phyloP scores from a whole-genome alignment of 257 asterid genomes.

The Rauvolfia tetraphylla region DNA sequence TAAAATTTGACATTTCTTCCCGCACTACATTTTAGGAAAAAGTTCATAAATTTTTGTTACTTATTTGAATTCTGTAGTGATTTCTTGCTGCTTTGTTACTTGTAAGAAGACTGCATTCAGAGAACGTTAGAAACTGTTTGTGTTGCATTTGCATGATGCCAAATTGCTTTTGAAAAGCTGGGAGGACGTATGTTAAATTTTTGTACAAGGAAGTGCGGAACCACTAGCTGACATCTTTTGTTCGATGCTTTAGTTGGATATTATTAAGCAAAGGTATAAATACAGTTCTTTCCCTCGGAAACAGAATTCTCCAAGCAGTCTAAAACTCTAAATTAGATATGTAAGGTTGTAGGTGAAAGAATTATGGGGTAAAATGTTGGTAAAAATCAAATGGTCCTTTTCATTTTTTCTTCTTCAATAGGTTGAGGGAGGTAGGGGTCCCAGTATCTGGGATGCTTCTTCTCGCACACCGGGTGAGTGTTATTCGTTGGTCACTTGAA shows the following conservation, averaged over 20 bases:
- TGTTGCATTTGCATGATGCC: neutral
- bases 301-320: neutral
- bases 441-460: slow-evolving; percentile 53
- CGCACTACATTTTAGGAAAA: neutral
- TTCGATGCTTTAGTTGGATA: no score
- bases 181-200: neutral
- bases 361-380: no score
- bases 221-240: no score
- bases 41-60: neutral
- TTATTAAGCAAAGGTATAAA: no score
- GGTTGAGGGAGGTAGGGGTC: slow-evolving; percentile 43
- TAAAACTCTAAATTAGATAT: no score
- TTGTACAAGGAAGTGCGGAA: no score
- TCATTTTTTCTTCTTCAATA: neutral
- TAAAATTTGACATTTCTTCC: neutral
- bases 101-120: neutral
- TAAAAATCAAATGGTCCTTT: no score
- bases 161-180: neutral
- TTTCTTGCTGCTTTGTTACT: neutral
- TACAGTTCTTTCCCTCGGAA: no score
- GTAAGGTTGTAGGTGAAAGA: neutral
- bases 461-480: slow-evolving; percentile 39
- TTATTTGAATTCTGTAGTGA: neutral
- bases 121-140: neutral
- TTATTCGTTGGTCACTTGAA: neutral